A percentile compares a stretch with the other conserved stretches of the same genome.
phyloP scores from a whole-genome alignment of 345 rosid species.

The Hibiscus syriacus region DNA sequence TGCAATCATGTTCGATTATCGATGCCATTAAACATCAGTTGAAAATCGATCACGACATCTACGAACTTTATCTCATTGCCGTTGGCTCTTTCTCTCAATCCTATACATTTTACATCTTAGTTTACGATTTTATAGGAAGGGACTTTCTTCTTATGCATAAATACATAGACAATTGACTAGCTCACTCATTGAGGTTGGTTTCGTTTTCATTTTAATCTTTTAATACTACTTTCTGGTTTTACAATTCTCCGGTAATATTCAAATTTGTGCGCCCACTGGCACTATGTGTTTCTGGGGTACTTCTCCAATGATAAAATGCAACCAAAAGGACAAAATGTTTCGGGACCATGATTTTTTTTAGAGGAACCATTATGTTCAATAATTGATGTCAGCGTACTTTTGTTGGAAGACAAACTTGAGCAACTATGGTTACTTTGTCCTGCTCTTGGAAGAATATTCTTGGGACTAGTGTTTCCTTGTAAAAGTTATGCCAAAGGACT shows the following conservation, averaged over 20 bases:
- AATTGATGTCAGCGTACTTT: neutral
- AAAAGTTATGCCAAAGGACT: neutral
- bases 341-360: no score
- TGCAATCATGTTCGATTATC: neutral
- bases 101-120: neutral
- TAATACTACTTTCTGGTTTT: neutral
- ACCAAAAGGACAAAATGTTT: slow-evolving; percentile 11
- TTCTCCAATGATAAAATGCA: slow-evolving; percentile 5
- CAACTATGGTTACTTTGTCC: slow-evolving; percentile 20
- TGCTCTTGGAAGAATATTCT: slow-evolving; percentile 20
- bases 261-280: neutral
- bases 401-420: slow-evolving; percentile 20
- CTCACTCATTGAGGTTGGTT: neutral
- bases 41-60: neutral
- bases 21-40: neutral
- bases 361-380: slow-evolving; percentile 21
- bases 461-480: neutral
- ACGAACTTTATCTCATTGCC: neutral
- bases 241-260: neutral
- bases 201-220: neutral
- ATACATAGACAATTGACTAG: neutral
- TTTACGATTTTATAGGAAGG: neutral
- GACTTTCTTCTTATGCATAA: neutral
- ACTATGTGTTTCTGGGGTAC: neutral
- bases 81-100: no score